phyloP scores from a whole-genome alignment of 2,329 filamentous ascomycete species.

The Geoglossum cookeanum region DNA sequence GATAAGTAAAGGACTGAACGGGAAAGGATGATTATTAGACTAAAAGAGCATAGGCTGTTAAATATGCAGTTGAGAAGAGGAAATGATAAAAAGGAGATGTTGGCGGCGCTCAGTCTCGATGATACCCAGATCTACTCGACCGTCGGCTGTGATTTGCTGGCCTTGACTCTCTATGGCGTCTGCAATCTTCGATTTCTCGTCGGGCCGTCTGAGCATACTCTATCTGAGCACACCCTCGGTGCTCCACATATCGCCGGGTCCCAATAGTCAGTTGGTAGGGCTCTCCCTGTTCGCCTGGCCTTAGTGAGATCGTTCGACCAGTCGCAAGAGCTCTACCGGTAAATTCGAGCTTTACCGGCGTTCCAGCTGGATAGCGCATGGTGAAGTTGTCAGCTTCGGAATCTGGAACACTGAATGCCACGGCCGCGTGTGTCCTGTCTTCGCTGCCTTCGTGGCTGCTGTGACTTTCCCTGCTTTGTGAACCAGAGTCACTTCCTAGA shows the following conservation, averaged over 20 bases:
- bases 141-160: background rate
- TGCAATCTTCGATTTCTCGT: slow-evolving; percentile 2
- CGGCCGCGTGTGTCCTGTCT: background rate
- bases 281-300: slow-evolving; percentile 4
- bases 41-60: slow-evolving; percentile 1
- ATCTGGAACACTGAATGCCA: slow-evolving; percentile 1
- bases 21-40: background rate
- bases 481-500: slow-evolving; percentile 4
- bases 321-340: background rate
- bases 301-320: slow-evolving; percentile 3
- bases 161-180: background rate
- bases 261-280: slow-evolving; percentile 3
- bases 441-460: slow-evolving; percentile 5
- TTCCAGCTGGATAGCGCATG: slow-evolving; percentile 2
- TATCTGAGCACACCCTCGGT: slow-evolving; percentile 2
- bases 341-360: slow-evolving; percentile 3
- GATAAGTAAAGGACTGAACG: background rate
- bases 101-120: background rate
- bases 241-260: slow-evolving; percentile 3
- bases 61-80: background rate
- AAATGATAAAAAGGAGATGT: background rate
- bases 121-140: background rate
- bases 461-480: slow-evolving; percentile 3
- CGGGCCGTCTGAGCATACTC: slow-evolving; percentile 3
- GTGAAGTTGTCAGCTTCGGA: slow-evolving; percentile 4